Percentiles rank a stretch among this genome's conserved stretches.
phyloP scores from a whole-genome alignment of 768 basidiomycete species.

The Melanogaster broomeanus region DNA sequence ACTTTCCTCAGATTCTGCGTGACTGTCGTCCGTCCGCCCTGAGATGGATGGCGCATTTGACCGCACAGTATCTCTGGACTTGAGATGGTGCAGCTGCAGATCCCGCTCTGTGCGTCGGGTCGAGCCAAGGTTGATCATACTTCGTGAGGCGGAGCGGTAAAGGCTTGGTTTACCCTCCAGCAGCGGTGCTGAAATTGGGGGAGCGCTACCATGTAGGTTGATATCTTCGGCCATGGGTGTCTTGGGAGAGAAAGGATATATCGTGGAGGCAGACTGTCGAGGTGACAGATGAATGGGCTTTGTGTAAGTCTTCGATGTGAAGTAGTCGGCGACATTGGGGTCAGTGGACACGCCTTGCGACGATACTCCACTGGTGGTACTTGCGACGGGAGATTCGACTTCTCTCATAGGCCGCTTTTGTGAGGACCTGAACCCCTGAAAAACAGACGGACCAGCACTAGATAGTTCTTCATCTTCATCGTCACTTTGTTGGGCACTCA shows the following conservation, averaged over 20 bases:
- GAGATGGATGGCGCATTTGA: slow-evolving; percentile 16
- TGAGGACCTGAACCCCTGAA: neutral
- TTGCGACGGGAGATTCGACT: neutral
- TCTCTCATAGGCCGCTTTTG: slow-evolving; percentile 15
- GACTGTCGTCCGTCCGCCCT: slow-evolving; percentile 6
- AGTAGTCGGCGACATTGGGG: slow-evolving; percentile 2
- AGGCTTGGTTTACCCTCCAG: slow-evolving; percentile 41
- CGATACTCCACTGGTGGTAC: slow-evolving; percentile 4
- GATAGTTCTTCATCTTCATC: slow-evolving; percentile 34
- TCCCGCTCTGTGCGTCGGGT: slow-evolving; percentile 30
- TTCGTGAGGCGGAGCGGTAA: slow-evolving; percentile 61
- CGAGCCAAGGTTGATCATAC: slow-evolving; percentile 59
- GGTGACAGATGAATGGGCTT: slow-evolving; percentile 3
- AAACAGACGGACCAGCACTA: slow-evolving; percentile 18
- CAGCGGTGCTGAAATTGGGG: slow-evolving; percentile 4
- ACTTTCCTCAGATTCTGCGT: slow-evolving; percentile 19
- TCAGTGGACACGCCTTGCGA: neutral
- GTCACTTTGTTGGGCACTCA: slow-evolving; percentile 38
- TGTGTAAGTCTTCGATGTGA: slow-evolving; percentile 7
- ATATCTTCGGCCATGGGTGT: slow-evolving; percentile 7
- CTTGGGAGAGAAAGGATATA: slow-evolving; percentile 20
- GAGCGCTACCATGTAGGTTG: slow-evolving; percentile 1
- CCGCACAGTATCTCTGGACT: slow-evolving; percentile 10
- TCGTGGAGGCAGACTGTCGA: slow-evolving; percentile 12
- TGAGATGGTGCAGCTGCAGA: slow-evolving; percentile 15